These are phyloP conservation scores for Boechera retrofracta DNA, from an alignment of 345 rosid genomes.

Conservation along the genomic window DNA sequence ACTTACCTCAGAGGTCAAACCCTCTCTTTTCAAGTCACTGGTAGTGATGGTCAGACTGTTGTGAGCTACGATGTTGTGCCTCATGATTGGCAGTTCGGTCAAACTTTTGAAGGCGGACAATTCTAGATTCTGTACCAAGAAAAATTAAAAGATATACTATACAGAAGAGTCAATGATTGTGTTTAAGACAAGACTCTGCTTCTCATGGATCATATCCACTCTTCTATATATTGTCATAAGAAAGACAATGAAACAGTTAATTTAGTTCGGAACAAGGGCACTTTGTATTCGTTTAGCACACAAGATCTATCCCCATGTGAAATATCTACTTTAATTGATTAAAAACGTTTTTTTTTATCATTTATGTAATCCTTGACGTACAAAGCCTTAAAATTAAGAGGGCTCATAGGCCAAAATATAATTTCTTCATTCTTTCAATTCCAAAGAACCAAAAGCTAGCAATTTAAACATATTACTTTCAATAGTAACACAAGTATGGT, in stretches of 20 bases:
- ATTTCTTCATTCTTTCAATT: not conserved
- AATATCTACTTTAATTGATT: no score
- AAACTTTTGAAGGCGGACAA: constrained; percentile 62
- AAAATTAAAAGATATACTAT: constrained; percentile 3
- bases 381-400: not conserved
- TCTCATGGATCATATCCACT: not conserved
- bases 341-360: no score
- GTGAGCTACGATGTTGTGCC: constrained; percentile 60
- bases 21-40: constrained; percentile 61
- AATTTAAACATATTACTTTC: not conserved
- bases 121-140: constrained; percentile 41
- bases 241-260: not conserved
- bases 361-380: not conserved
- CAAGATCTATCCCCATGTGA: no score
- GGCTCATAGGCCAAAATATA: not conserved
- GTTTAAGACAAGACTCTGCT: constrained; percentile 15
- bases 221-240: not conserved
- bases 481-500: not conserved
- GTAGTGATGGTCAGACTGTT: constrained; percentile 57
- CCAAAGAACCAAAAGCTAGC: not conserved
- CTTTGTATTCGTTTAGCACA: not conserved
- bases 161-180: constrained; percentile 23
- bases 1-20: constrained; percentile 59
- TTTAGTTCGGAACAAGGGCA: not conserved
- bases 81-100: constrained; percentile 66